A percentile compares a stretch with the other conserved stretches of the same genome.
phyloP scores from a whole-genome alignment of 2,329 filamentous ascomycete species.

The Neofusicoccum cordaticola region DNA sequence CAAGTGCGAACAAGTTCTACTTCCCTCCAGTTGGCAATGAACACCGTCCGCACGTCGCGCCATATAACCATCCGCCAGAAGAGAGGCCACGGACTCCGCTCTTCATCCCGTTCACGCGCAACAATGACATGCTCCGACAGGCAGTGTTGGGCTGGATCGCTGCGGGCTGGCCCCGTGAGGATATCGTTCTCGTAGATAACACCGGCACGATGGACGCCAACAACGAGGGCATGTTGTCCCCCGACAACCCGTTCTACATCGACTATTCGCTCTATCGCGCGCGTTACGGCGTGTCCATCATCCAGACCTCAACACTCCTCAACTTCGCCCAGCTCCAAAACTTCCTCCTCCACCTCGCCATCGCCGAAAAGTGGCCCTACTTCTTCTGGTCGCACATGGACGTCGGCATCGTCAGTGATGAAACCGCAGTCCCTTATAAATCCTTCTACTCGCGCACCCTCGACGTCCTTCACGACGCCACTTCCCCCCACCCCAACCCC shows the following conservation, averaged over 20 bases:
- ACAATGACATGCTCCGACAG: constrained; percentile 56
- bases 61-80: constrained; percentile 17
- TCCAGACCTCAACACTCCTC: constrained; percentile 52
- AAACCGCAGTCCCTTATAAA: constrained; percentile 30
- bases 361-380: constrained; percentile 44
- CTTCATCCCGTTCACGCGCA: constrained; percentile 59
- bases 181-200: constrained; percentile 61
- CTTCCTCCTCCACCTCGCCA: constrained; percentile 49
- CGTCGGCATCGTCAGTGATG: constrained; percentile 47
- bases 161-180: constrained; percentile 56
- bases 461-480: constrained; percentile 19
- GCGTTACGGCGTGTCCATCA: constrained; percentile 47
- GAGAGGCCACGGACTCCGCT: constrained; percentile 43
- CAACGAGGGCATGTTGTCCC: constrained; percentile 44
- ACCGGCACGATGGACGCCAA: constrained; percentile 57
- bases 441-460: constrained; percentile 31
- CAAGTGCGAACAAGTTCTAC: constrained; percentile 8
- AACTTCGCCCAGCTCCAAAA: constrained; percentile 58
- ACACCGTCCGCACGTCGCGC: constrained; percentile 16
- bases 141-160: constrained; percentile 57
- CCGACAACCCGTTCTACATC: constrained; percentile 58
- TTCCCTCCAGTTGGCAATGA: constrained; percentile 17
- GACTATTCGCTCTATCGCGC: constrained; percentile 48
- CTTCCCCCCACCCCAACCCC: not conserved
- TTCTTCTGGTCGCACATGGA: constrained; percentile 62